These are phyloP conservation scores for Annulohypoxylon stygium DNA, from an alignment of 495 filamentous ascomycete species.

Conservation along the genomic window DNA sequence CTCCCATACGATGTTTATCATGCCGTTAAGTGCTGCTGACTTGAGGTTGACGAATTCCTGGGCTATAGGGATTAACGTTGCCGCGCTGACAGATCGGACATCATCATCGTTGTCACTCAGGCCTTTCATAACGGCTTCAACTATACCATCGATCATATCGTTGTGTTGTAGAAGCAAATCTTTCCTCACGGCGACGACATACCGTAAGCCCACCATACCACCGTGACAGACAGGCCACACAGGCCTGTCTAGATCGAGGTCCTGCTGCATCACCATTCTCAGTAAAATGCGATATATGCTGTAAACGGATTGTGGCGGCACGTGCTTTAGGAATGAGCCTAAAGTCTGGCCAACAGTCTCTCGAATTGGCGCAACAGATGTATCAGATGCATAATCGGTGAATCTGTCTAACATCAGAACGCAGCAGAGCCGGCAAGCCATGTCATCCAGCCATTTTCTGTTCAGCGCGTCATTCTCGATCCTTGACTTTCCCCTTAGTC, in stretches of 20 bases:
- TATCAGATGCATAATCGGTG: conserved; percentile 97
- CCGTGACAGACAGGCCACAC: conserved; percentile 97
- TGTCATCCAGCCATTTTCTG: conserved; percentile 87
- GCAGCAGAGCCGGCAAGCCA: conserved; percentile 91
- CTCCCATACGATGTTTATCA: conserved; percentile 97
- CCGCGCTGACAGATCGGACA: conserved; percentile 95
- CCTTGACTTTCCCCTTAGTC: conserved; percentile 75
- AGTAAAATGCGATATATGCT: conserved; percentile 84
- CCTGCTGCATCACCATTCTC: conserved; percentile 91
- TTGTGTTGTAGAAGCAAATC: conserved; percentile 86
- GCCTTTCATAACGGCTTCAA: conserved; percentile 93
- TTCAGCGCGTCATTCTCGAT: conserved; percentile 83
- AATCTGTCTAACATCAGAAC: conserved; percentile 98
- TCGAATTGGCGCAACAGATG: conserved; percentile 93
- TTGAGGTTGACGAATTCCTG: conserved; percentile 91
- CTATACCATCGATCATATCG: conserved; percentile 91
- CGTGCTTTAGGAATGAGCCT: conserved; percentile 85
- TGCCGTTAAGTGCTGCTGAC: conserved; percentile 75
- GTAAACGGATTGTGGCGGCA: conserved; percentile 80
- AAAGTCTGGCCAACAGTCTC: conserved; percentile 97
- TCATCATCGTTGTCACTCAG: conserved; percentile 92
- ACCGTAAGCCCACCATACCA: conserved; percentile 95
- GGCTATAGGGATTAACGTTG: conserved; percentile 94
- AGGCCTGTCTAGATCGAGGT: conserved; percentile 74
- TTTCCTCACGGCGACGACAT: conserved; percentile 93